Evolutionary conservation across 306 rosid species (phyloP), one percentile per base, ranked within the genome.

Genomic region (Trichosanthes truncata): DNA sequence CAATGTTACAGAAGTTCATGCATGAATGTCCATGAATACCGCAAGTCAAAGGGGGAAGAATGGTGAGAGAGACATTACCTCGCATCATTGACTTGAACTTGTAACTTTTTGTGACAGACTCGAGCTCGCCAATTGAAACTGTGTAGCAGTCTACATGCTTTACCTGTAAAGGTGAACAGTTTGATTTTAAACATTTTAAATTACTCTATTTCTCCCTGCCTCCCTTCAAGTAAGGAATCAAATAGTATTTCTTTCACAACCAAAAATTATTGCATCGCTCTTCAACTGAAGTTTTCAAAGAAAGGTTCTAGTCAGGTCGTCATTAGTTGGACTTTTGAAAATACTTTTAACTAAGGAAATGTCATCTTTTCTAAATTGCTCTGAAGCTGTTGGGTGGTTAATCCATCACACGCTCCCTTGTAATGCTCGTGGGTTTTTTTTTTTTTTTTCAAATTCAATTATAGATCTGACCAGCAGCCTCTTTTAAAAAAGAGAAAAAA

Each of bases 31-130:
- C 35, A 13, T 26, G 33, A 38, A 48, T 5, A 85, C 45, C 20
- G 17, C 13, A 79, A 49, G 76, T 33, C 74, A 29, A 29, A 61
- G 78, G 55, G 21, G 38, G 38, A 77, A 56, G 76, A 77, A 53
- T 82, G 81, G 77, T 63, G 60, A 80, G 81, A 74, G 80, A 83
- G 81, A 71, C 65, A 53, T 80, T 88, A 95, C 99, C 99, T 87
- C 99, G 92, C 97, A 95, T 93, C 97, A 95, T 95, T 41, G 99
- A 95, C 74, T 91, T 95, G 92, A 95, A 93, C 81, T 85, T 86
- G 85, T 82, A 93, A 77, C 82, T 85, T 69, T 93, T 77, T 46
- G 93, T 84, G 72, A 95, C 96, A 74, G 92, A 82, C 82, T 95
- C 96, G 62, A 95, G 92, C 88, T 95, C 99, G 11, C 82, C 77